phyloP scores from a whole-genome alignment of 441 rosid species.

The Cnidoscolus chayamansa region DNA sequence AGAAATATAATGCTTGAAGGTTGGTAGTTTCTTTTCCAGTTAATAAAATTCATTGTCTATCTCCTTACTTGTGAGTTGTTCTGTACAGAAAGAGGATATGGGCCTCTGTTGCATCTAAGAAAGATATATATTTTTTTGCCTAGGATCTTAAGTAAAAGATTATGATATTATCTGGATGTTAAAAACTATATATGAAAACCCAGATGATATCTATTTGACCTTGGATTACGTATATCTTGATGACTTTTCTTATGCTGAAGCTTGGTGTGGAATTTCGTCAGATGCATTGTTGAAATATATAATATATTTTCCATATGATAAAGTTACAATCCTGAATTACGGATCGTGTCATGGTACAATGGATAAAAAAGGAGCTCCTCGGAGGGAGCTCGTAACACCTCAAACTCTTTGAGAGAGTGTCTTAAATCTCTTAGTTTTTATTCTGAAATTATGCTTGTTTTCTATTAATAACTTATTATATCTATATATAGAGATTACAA shows the following conservation, averaged over 20 bases:
- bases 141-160: not conserved
- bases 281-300: not conserved
- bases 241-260: not conserved
- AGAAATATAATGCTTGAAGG: constrained; percentile 98
- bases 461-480: too few relatives aligned
- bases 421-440: too few relatives aligned
- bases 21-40: constrained; percentile 25
- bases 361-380: too few relatives aligned
- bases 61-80: not conserved
- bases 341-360: too few relatives aligned
- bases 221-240: not conserved
- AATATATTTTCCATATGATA: not conserved
- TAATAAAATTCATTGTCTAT: not conserved
- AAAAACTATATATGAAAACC: not conserved
- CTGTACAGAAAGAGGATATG: not conserved
- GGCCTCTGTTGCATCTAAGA: not conserved
- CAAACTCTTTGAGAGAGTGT: too few relatives aligned
- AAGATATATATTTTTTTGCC: constrained; percentile 1
- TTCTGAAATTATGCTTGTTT: too few relatives aligned
- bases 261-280: not conserved
- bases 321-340: too few relatives aligned
- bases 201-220: not conserved
- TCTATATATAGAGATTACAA: too few relatives aligned
- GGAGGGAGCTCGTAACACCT: too few relatives aligned
- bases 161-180: not conserved